A percentile compares a stretch with the other conserved stretches of the same genome.
Evolutionary conservation across 139 green algal species (phyloP).

Genomic region (Chlorella sp.): DNA sequence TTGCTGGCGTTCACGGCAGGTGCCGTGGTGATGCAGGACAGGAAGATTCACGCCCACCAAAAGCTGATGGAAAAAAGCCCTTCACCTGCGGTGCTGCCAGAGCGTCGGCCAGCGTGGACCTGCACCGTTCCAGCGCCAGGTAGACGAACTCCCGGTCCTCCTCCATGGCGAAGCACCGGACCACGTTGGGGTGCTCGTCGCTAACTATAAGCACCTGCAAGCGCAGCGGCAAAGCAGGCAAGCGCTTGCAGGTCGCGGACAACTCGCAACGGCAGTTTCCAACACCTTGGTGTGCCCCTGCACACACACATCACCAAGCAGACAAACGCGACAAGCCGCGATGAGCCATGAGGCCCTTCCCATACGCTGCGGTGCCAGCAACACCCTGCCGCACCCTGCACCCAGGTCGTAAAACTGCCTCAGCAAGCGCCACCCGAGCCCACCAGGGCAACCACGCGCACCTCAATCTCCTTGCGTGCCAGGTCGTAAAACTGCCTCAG

Average conservation of each 20-base stretch:
- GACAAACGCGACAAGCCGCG: too few species aligned
- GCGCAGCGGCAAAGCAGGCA: too few species aligned
- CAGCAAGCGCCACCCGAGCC: constrained; percentile 54
- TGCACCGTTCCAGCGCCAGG: constrained; percentile 91
- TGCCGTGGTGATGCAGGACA: too few species aligned
- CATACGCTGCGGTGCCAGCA: too few species aligned
- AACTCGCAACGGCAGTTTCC: too few species aligned
- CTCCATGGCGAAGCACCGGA: constrained; percentile 95
- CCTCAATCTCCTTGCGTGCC: constrained; percentile 87
- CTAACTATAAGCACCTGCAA: constrained; percentile 70
- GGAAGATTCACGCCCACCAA: too few species aligned
- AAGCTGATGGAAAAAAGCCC: neutral
- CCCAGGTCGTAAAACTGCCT: constrained; percentile 81
- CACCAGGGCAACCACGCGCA: neutral
- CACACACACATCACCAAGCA: too few species aligned
- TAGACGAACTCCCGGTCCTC: constrained; percentile 96
- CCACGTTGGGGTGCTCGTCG: constrained; percentile 95
- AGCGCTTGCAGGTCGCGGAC: too few species aligned
- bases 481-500: constrained; percentile 81
- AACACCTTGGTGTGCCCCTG: too few species aligned
- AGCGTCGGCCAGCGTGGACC: constrained; percentile 18
- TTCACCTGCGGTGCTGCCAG: constrained; percentile 1
- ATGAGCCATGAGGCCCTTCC: too few species aligned
- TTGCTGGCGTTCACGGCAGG: too few species aligned
- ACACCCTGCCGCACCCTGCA: too few species aligned